These are phyloP conservation scores for Dunaliella primolecta DNA, from an alignment of 139 green algal genomes.

Conservation along the genomic window DNA sequence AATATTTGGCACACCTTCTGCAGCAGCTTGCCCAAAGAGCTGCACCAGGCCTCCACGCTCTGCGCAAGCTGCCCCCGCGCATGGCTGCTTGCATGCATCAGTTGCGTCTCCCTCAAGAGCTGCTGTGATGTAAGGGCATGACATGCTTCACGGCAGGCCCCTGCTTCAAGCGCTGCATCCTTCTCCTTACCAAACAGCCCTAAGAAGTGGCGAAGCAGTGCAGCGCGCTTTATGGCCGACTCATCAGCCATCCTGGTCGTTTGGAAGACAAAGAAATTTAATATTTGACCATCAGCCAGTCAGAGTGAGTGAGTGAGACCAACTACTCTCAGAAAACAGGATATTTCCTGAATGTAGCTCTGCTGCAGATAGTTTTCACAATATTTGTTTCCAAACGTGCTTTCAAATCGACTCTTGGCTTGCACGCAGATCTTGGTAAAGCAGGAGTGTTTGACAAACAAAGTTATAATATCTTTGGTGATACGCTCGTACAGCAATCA, in stretches of 20 bases:
- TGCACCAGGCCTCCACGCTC: neutral
- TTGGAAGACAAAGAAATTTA: neutral
- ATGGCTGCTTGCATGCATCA: neutral
- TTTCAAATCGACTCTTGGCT: no score
- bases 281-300: neutral
- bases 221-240: neutral
- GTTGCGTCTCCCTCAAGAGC: neutral
- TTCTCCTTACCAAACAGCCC: neutral
- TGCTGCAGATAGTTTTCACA: no score
- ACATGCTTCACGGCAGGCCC: neutral
- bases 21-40: neutral
- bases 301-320: no score
- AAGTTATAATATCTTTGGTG: no score
- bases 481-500: no score
- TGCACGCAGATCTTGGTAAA: no score
- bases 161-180: neutral
- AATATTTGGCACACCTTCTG: neutral
- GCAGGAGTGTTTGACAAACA: no score
- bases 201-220: neutral
- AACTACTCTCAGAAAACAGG: no score
- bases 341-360: no score
- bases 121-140: neutral
- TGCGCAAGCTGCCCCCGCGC: neutral
- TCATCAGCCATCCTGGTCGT: neutral
- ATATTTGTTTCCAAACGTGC: no score